Evolutionary conservation across 176 grass and related monocot genomes (phyloP).

Genomic region (Carex cristatella): DNA sequence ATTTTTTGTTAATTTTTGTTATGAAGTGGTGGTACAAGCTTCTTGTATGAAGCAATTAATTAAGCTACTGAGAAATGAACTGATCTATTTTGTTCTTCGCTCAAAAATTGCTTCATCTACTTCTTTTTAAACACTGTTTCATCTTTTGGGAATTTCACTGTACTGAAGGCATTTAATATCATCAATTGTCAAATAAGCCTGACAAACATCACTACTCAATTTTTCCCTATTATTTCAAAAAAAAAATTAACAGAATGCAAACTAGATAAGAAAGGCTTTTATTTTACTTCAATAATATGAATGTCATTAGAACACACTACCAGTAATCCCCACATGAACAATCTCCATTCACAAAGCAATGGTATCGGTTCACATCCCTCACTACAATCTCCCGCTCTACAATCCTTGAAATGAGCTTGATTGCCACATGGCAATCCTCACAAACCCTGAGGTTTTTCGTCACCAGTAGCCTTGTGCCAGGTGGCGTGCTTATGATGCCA

Average conservation of each 20-base stretch:
- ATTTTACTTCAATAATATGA: neutral
- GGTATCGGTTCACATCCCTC: conserved; percentile 79
- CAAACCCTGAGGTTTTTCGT: conserved; percentile 72
- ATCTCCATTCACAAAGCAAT: conserved; percentile 66
- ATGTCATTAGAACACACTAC: conserved; percentile 9
- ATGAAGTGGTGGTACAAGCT: conserved; percentile 17
- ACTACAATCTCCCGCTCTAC: conserved; percentile 57
- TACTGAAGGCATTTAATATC: neutral
- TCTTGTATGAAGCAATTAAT: neutral
- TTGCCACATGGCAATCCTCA: conserved; percentile 70
- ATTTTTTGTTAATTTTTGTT: conserved; percentile 18
- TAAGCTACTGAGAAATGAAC: conserved; percentile 13
- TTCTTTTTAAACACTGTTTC: neutral
- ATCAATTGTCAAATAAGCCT: neutral
- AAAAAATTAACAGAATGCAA: neutral
- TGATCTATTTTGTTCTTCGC: conserved; percentile 7
- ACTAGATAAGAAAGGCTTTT: neutral
- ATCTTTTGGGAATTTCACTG: neutral
- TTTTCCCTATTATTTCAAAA: neutral
- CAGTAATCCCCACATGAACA: conserved; percentile 81
- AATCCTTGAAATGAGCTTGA: conserved; percentile 73
- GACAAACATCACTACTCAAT: neutral
- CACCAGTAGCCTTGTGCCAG: conserved; percentile 56
- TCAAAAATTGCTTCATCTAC: neutral
- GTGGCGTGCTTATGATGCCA: conserved; percentile 70